Evolutionary conservation across 116 monocot species (phyloP).

Genomic region (Cymodocea nodosa): DNA sequence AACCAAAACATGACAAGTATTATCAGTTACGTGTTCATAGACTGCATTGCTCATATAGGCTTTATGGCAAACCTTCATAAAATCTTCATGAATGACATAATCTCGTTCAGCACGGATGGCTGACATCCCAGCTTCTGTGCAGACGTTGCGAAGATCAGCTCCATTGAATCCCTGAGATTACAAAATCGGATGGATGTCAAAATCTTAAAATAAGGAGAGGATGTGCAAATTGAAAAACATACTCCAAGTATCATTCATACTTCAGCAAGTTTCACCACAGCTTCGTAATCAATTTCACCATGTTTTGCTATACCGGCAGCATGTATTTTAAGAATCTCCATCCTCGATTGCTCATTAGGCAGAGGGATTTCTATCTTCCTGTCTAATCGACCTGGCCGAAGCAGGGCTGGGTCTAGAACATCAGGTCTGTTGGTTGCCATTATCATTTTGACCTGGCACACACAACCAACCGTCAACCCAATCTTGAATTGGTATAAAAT

Average conservation of each 20-base stretch:
- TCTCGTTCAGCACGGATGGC: conserved; percentile 96
- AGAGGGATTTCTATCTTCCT: conserved; percentile 45
- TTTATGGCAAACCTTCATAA: conserved; percentile 63
- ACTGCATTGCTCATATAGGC: no score
- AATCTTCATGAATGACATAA: conserved; percentile 95
- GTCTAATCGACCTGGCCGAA: conserved; percentile 85
- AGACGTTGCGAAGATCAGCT: conserved; percentile 91
- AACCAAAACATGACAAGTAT: neutral
- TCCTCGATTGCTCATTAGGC: conserved; percentile 56
- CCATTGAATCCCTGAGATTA: conserved; percentile 82
- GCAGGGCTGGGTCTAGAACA: conserved; percentile 92
- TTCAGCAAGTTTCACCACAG: conserved; percentile 96
- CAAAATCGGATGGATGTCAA: neutral
- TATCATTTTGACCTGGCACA: conserved; percentile 88
- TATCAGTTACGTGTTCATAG: neutral
- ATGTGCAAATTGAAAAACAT: neutral
- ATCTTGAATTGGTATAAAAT: neutral
- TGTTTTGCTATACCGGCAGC: conserved; percentile 94
- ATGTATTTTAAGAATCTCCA: conserved; percentile 97
- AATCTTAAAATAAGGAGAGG: neutral
- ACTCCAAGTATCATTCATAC: conserved; percentile 18
- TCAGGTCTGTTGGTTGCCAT: conserved; percentile 98
- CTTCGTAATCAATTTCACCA: conserved; percentile 99
- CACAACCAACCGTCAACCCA: neutral
- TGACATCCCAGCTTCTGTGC: conserved; percentile 97